Evolutionary conservation across 139 green algal genomes (phyloP).

Genomic region (Micractinium sp.): DNA sequence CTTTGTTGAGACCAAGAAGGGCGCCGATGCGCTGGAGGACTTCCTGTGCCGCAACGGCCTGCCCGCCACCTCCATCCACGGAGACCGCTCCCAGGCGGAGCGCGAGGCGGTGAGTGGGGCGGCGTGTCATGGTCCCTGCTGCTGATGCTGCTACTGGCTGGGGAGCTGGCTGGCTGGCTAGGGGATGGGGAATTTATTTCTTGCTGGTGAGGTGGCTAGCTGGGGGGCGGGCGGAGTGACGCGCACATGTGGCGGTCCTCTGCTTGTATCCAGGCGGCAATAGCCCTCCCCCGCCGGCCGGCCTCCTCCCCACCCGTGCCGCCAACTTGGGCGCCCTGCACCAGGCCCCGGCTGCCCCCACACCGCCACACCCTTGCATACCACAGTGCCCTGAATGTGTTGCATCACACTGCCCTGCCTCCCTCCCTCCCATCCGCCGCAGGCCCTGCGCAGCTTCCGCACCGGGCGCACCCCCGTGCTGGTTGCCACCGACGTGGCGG

Average conservation of each 20-base stretch:
- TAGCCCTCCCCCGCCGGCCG: no score
- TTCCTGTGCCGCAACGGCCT: slow-evolving; percentile 87
- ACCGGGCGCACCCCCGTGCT: slow-evolving; percentile 83
- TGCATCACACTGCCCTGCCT: not conserved
- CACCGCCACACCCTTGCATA: no score
- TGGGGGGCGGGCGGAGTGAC: no score
- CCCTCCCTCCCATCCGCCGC: not conserved
- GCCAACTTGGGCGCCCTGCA: no score
- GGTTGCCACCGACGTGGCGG: slow-evolving; percentile 97
- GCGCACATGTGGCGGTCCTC: no score
- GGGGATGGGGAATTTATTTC: no score
- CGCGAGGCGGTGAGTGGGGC: slow-evolving; percentile 69
- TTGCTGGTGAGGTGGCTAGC: no score
- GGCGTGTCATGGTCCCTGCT: not conserved
- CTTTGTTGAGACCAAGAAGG: slow-evolving; percentile 98
- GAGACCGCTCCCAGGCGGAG: slow-evolving; percentile 91
- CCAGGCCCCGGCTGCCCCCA: no score
- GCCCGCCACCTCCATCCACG: slow-evolving; percentile 95
- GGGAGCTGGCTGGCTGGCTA: no score
- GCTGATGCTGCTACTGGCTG: not conserved
- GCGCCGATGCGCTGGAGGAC: slow-evolving; percentile 95
- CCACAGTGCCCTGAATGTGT: no score
- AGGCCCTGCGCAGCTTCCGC: slow-evolving; percentile 84
- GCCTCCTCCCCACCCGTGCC: no score
- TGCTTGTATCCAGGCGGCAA: no score